phyloP scores from a whole-genome alignment of 2,329 filamentous ascomycete genomes.

The Penicillium brasilianum region DNA sequence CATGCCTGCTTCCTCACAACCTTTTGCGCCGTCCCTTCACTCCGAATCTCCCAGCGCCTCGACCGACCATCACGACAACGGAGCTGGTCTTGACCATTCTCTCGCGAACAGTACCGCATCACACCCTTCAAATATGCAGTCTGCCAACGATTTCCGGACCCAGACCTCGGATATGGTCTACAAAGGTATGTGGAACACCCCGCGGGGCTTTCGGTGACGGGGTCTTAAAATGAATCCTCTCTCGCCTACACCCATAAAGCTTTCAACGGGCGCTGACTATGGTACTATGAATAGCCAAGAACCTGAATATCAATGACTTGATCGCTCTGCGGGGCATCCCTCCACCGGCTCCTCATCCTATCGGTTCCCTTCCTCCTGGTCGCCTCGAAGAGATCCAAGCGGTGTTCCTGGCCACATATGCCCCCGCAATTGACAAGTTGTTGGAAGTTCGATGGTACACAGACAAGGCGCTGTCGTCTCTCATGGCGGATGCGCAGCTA shows the following conservation, averaged over 20 bases:
- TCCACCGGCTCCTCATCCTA: conserved; percentile 60
- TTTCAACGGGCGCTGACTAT: conserved; percentile 46
- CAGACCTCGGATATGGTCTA: conserved; percentile 29
- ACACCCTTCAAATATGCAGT: conserved; percentile 42
- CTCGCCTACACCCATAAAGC: not conserved
- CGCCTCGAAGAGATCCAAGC: conserved; percentile 70
- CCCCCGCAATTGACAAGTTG: conserved; percentile 72
- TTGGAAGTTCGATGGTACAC: conserved; percentile 86
- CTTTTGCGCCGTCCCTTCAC: conserved; percentile 45
- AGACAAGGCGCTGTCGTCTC: conserved; percentile 56
- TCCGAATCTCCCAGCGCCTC: conserved; percentile 47
- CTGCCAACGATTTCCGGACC: conserved; percentile 34
- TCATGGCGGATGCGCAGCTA: conserved; percentile 63
- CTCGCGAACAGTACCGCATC: conserved; percentile 56
- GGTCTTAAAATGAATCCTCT: not conserved
- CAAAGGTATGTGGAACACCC: conserved; percentile 23
- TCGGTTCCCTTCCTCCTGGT: conserved; percentile 50
- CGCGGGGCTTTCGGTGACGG: no score
- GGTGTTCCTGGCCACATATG: conserved; percentile 77
- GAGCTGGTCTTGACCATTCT: conserved; percentile 68
- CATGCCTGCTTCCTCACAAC: conserved; percentile 46
- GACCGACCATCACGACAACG: conserved; percentile 61
- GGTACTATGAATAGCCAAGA: conserved; percentile 57
- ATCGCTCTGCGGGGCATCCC: conserved; percentile 67
- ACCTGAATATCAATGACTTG: conserved; percentile 75